phyloP scores from a whole-genome alignment of 2,329 filamentous ascomycete species.

The Aspergillus clavatus region DNA sequence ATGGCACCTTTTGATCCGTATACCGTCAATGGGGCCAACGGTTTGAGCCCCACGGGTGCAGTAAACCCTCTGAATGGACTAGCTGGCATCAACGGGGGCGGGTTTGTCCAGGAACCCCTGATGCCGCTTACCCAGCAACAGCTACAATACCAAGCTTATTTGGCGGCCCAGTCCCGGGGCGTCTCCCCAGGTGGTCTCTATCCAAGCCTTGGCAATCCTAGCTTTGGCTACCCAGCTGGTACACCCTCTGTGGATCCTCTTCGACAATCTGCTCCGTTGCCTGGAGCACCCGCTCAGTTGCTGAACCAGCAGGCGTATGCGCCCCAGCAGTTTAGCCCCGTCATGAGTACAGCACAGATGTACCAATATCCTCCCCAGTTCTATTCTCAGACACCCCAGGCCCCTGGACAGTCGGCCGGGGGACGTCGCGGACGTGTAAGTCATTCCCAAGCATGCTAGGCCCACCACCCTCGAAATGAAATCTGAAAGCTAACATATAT shows the following conservation, averaged over 20 bases:
- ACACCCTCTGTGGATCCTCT: slow-evolving; percentile 35
- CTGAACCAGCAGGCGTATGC: slow-evolving; percentile 45
- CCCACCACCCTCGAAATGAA: background rate
- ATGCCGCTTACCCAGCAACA: slow-evolving; percentile 46
- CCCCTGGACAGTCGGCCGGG: slow-evolving; percentile 43
- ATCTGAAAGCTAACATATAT: slow-evolving; percentile 12
- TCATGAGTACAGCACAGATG: slow-evolving; percentile 41
- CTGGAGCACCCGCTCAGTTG: slow-evolving; percentile 38
- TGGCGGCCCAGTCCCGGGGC: slow-evolving; percentile 44
- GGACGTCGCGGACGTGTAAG: slow-evolving; percentile 54
- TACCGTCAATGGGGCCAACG: slow-evolving; percentile 31
- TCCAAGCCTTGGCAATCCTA: slow-evolving; percentile 41
- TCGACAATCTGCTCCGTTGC: slow-evolving; percentile 31
- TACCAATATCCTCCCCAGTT: slow-evolving; percentile 53
- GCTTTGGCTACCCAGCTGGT: slow-evolving; percentile 41
- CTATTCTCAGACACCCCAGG: slow-evolving; percentile 42
- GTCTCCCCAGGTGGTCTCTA: slow-evolving; percentile 44
- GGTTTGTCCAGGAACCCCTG: slow-evolving; percentile 37
- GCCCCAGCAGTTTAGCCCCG: slow-evolving; percentile 43
- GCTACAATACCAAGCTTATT: slow-evolving; percentile 55
- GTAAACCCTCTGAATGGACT: slow-evolving; percentile 27
- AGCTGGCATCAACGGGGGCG: slow-evolving; percentile 26
- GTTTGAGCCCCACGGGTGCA: slow-evolving; percentile 18
- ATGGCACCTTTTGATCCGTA: slow-evolving; percentile 38
- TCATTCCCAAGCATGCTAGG: slow-evolving; percentile 14